Evolutionary conservation across 306 rosid genomes (phyloP).

Genomic region (Trichosanthes cucumerina): DNA sequence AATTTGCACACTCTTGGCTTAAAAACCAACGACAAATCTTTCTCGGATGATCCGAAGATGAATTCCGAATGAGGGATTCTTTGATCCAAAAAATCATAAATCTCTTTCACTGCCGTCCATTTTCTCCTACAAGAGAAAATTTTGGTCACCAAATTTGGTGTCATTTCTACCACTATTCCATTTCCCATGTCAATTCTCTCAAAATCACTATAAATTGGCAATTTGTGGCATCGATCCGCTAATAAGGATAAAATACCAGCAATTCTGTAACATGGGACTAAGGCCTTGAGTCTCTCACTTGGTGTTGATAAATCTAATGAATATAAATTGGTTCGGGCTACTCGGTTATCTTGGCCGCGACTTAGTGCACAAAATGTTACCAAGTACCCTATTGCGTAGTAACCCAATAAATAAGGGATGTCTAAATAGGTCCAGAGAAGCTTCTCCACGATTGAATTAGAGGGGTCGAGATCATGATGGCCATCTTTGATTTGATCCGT

Average conservation of each 20-base stretch:
- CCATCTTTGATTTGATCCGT: slow-evolving; percentile 36
- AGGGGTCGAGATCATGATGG: slow-evolving; percentile 34
- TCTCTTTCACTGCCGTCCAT: slow-evolving; percentile 59
- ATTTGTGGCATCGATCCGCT: slow-evolving; percentile 42
- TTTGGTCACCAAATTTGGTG: slow-evolving; percentile 59
- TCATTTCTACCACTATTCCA: slow-evolving; percentile 48
- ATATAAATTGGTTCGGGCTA: slow-evolving; percentile 46
- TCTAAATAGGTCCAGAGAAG: slow-evolving; percentile 66
- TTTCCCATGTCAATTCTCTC: slow-evolving; percentile 43
- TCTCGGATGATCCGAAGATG: slow-evolving; percentile 27
- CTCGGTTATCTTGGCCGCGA: slow-evolving; percentile 29
- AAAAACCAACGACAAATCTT: slow-evolving; percentile 38
- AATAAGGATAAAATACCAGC: slow-evolving; percentile 39
- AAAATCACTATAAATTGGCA: slow-evolving; percentile 50
- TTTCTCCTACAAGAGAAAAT: slow-evolving; percentile 36
- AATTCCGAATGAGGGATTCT: slow-evolving; percentile 76
- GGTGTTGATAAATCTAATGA: slow-evolving; percentile 42
- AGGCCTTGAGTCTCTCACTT: slow-evolving; percentile 48
- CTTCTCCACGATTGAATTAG: slow-evolving; percentile 38
- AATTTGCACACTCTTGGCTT: slow-evolving; percentile 59
- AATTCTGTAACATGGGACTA: slow-evolving; percentile 60
- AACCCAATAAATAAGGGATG: slow-evolving; percentile 67
- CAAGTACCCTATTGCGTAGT: slow-evolving; percentile 45
- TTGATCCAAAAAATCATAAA: slow-evolving; percentile 67
- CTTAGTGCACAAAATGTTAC: slow-evolving; percentile 79